Percentiles rank a stretch among this genome's conserved stretches.
These are phyloP conservation scores for Actinomortierella ambigua DNA, from an alignment of 371 early-diverging fungal genomes.

Conservation along the genomic window DNA sequence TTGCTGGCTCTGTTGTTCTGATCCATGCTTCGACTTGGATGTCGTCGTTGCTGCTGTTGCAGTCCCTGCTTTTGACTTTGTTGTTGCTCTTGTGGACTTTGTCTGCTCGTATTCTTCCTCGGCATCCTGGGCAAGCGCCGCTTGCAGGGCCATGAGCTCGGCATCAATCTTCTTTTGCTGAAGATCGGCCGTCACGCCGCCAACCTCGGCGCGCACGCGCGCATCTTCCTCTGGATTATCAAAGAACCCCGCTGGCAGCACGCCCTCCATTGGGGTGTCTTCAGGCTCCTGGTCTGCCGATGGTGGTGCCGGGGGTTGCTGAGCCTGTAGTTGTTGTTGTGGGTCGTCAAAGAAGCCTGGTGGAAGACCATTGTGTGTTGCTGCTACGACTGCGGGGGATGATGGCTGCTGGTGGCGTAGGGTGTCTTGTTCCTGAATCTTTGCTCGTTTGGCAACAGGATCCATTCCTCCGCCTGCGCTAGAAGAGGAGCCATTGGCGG, in stretches of 20 bases:
- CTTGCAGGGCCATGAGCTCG: slow-evolving; percentile 40
- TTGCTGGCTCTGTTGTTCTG: slow-evolving; percentile 5
- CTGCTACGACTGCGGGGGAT: no score
- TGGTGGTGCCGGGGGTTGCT: background rate
- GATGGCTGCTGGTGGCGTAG: slow-evolving; percentile 11
- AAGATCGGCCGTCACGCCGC: slow-evolving; percentile 37
- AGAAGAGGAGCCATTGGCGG: background rate
- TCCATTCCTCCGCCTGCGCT: no score
- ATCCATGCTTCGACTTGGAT: background rate
- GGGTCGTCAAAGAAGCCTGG: background rate
- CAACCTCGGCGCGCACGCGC: slow-evolving; percentile 30
- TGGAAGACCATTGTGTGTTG: background rate
- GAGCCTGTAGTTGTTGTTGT: background rate
- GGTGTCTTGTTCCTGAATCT: slow-evolving; percentile 35
- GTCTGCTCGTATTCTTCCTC: slow-evolving; percentile 7
- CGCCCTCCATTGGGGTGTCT: slow-evolving; percentile 28
- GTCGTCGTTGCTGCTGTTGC: background rate
- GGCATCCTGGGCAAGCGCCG: slow-evolving; percentile 32
- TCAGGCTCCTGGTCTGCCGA: background rate
- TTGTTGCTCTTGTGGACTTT: slow-evolving; percentile 11
- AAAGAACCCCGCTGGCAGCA: slow-evolving; percentile 44
- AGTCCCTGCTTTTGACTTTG: no score
- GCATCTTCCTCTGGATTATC: slow-evolving; percentile 42
- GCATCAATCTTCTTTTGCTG: slow-evolving; percentile 39
- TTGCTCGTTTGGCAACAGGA: slow-evolving; percentile 24